Conservation (phyloP, 202 grass and related monocot species). For the Bolboschoenoplectus hybrid region DNA sequence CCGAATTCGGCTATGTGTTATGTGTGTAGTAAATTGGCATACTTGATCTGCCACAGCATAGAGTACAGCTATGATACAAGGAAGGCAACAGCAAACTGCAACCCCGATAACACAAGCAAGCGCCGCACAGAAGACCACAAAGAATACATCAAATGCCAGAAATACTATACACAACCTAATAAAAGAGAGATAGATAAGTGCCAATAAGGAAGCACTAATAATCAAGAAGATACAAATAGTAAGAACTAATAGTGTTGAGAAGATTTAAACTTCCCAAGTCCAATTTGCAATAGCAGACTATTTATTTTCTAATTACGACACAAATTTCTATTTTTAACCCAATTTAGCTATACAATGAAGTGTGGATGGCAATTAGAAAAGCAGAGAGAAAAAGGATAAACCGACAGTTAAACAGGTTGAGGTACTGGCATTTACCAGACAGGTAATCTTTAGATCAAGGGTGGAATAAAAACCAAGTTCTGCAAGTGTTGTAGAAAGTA, state of each 20-base stretch:
- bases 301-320: neutral
- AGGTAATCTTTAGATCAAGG: neutral
- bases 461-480: neutral
- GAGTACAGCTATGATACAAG: slow-evolving; percentile 61
- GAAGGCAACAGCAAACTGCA: slow-evolving; percentile 57
- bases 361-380: neutral
- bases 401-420: neutral
- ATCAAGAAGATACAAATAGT: neutral
- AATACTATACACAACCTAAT: slow-evolving; percentile 60
- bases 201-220: neutral
- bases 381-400: neutral
- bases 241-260: slow-evolving; percentile 1
- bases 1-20: neutral
- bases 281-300: neutral
- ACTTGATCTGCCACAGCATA: slow-evolving; percentile 57
- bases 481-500: neutral
- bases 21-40: slow-evolving; percentile 27
- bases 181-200: slow-evolving; percentile 30
- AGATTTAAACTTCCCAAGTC: neutral
- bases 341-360: slow-evolving; percentile 4
- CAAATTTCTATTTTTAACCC: slow-evolving; percentile 9
- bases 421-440: neutral
- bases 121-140: slow-evolving; percentile 55
- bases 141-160: slow-evolving; percentile 60
- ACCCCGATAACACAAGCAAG: slow-evolving; percentile 51